Conservation (phyloP, 148 eudicot genomes). For the Camellia sinensis region DNA sequence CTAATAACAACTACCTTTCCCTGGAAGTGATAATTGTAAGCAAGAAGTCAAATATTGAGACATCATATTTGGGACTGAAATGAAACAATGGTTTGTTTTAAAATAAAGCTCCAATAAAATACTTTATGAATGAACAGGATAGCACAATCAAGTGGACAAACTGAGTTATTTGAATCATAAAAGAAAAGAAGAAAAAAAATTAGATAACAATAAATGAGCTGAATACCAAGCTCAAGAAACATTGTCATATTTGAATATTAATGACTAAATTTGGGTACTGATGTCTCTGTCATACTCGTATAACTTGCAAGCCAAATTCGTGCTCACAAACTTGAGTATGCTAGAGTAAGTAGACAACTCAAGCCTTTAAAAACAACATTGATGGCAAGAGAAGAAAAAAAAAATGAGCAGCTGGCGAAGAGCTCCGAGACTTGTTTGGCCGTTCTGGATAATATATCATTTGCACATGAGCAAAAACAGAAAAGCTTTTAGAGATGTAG, state of each 20-base stretch:
- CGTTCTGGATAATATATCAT: neutral
- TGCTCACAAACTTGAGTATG: neutral
- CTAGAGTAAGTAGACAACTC: neutral
- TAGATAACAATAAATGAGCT: too few species aligned
- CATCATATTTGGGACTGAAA: neutral
- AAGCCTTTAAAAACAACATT: neutral
- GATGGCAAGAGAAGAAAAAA: neutral
- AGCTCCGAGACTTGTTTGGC: neutral
- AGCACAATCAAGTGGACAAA: neutral
- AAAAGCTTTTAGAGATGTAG: neutral
- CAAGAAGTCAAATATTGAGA: constrained; percentile 5
- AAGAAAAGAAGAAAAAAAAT: neutral
- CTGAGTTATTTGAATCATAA: neutral
- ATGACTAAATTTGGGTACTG: neutral
- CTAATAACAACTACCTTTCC: constrained; percentile 91
- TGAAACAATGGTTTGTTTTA: neutral
- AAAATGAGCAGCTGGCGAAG: neutral
- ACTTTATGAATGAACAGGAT: neutral
- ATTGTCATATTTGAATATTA: neutral
- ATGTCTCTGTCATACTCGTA: neutral
- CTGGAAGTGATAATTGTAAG: constrained; percentile 32
- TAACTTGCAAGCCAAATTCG: neutral
- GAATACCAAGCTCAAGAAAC: too few species aligned
- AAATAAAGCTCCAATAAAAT: neutral
- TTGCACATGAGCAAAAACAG: neutral